A percentile compares a stretch with the other conserved stretches of the same genome.
These are phyloP conservation scores for Acidiella bohemica DNA, from an alignment of 495 filamentous ascomycete genomes.

Conservation along the genomic window DNA sequence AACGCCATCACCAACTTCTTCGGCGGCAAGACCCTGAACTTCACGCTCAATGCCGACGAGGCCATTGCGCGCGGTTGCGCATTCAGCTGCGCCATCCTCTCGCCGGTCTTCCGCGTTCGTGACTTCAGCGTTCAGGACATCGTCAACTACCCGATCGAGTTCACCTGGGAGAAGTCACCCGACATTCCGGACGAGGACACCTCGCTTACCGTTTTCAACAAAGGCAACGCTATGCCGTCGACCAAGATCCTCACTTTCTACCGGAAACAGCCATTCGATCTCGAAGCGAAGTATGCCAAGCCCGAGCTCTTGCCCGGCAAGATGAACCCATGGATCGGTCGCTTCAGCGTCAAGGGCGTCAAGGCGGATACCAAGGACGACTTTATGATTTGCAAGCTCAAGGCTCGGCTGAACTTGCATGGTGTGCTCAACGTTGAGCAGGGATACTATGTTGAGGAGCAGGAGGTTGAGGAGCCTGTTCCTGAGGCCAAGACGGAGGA, in stretches of 20 bases:
- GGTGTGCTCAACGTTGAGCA: constrained; percentile 93
- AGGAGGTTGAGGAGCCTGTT: constrained; percentile 92
- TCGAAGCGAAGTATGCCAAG: constrained; percentile 87
- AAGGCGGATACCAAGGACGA: constrained; percentile 46
- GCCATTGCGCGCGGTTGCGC: constrained; percentile 91
- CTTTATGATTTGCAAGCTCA: constrained; percentile 87
- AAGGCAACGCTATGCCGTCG: constrained; percentile 92
- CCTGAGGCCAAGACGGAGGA: constrained; percentile 42
- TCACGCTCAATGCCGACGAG: constrained; percentile 97
- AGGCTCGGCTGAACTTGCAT: constrained; percentile 93
- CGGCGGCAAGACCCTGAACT: constrained; percentile 67
- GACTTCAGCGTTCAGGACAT: constrained; percentile 97
- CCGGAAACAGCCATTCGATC: constrained; percentile 91
- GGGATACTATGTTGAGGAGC: constrained; percentile 95
- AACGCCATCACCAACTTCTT: constrained; percentile 81
- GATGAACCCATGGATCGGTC: constrained; percentile 85
- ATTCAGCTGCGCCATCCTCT: constrained; percentile 96
- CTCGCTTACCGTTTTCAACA: constrained; percentile 92
- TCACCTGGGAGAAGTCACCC: constrained; percentile 97
- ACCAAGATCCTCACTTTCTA: constrained; percentile 99
- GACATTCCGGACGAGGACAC: constrained; percentile 99
- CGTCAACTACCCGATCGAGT: constrained; percentile 96
- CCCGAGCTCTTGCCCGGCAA: constrained; percentile 82
- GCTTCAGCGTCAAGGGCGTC: constrained; percentile 57
- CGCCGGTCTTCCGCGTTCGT: constrained; percentile 94